These are phyloP conservation scores for Podaxis sp. DNA, from an alignment of 768 basidiomycete genomes.

Conservation along the genomic window DNA sequence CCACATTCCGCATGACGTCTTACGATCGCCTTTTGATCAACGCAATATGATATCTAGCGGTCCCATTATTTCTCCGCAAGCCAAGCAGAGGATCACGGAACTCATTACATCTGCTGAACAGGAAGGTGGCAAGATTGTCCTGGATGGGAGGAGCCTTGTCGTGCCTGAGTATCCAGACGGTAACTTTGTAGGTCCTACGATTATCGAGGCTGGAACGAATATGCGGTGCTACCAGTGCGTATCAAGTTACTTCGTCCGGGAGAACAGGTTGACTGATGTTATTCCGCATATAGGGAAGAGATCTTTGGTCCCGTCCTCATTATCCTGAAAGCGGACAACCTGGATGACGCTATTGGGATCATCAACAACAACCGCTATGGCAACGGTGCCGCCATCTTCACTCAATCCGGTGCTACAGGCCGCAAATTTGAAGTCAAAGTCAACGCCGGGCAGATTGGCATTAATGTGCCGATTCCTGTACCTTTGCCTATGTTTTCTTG, in stretches of 20 bases:
- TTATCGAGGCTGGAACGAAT: constrained; percentile 76
- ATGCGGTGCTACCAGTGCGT: constrained; percentile 88
- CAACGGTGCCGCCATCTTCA: constrained; percentile 95
- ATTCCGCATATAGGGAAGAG: constrained; percentile 61
- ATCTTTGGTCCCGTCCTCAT: constrained; percentile 93
- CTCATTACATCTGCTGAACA: constrained; percentile 73
- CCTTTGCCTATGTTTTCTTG: constrained; percentile 93
- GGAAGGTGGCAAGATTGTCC: constrained; percentile 83
- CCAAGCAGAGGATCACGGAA: constrained; percentile 73
- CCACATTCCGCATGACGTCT: background rate
- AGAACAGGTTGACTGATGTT: background rate
- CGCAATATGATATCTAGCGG: constrained; percentile 42
- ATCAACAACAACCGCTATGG: constrained; percentile 91
- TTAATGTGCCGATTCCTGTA: constrained; percentile 92
- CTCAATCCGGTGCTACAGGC: constrained; percentile 93
- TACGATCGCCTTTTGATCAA: constrained; percentile 8
- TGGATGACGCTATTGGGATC: constrained; percentile 88
- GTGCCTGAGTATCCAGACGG: constrained; percentile 81
- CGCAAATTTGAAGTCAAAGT: constrained; percentile 88
- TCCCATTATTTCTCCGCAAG: constrained; percentile 78
- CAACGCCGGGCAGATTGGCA: constrained; percentile 90
- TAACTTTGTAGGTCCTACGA: constrained; percentile 93
- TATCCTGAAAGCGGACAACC: constrained; percentile 72
- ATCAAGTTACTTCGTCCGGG: background rate
- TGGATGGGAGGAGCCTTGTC: constrained; percentile 79